Evolutionary conservation across 306 rosid species (phyloP), one percentile per base, ranked within the genome.

Genomic region (Casuarina glauca): DNA sequence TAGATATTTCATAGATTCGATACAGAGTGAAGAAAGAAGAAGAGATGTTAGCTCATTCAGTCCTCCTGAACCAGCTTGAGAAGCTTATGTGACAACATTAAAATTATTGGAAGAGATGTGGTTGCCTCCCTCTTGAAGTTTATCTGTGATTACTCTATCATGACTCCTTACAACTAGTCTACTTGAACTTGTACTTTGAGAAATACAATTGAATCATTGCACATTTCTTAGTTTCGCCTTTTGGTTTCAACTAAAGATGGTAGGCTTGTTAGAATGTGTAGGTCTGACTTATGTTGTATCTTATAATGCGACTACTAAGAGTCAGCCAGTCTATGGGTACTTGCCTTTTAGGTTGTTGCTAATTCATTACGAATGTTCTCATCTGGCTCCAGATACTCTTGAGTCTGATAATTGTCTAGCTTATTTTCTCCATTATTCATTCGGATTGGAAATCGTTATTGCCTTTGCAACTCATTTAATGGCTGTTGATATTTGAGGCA

Each of bases 381-480:
- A 5, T 63, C 46, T 38, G 44, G 17, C 38, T 63, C 61, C 32
- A n/a, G 61, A 54, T 54, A 53, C 26, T 54, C 61, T 54, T 20
- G 61, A 54, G 5, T 26, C 61, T 54, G 32, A 54, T 54, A 2
- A 7, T 54, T 54, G 60, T 9, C 60, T 13, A 1, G 20, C 61
- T 4, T 16, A 16, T n/a, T 53, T 53, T 1, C 17, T 53, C 2
- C 61, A n/a, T 54, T 6, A 9, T 54, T 26, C 69, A 15, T 63
- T 5, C 15, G 46, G 46, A 63, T 39, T 63, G 26, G 15, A 41
- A 63, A 63, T 63, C 69, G 36, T 43, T 20, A 42, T 57, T 79
- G 60, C 46, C 50, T 74, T 62, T 39, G 58, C 51, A 73, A 43
- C 62, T 74, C 70, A 74, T 84, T 11, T 78, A 36, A 19, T 72